Conservation (phyloP, 331 rosid species). For the Erythrophleum ivorense region DNA sequence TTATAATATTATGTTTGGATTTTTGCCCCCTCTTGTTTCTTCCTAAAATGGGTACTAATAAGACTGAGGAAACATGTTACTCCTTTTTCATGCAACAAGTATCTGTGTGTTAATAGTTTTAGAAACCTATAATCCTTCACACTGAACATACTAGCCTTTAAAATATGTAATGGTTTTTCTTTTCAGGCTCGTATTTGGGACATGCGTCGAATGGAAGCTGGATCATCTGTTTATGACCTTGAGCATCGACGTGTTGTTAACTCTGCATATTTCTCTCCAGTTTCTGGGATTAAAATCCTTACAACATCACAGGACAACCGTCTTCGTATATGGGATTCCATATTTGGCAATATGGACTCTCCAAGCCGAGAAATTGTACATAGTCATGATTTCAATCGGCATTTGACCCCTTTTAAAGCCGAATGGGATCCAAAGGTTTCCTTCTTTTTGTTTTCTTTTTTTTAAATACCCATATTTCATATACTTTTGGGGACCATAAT, state of each 20-base stretch:
- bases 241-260: conserved; percentile 82
- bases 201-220: conserved; percentile 74
- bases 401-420: conserved; percentile 92
- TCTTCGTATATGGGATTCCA: conserved; percentile 92
- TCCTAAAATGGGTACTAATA: not conserved
- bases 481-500: not conserved
- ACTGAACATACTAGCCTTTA: conserved; percentile 7
- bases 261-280: conserved; percentile 89
- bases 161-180: conserved; percentile 23
- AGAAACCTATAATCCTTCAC: not conserved
- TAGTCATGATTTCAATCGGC: conserved; percentile 88
- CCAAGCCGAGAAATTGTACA: conserved; percentile 98
- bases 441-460: not conserved
- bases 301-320: conserved; percentile 92
- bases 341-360: conserved; percentile 76
- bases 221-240: conserved; percentile 65
- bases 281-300: conserved; percentile 84
- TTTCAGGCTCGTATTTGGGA: conserved; percentile 96
- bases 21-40: not conserved
- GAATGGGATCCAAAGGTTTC: conserved; percentile 99
- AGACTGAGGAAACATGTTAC: not conserved
- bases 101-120: not conserved
- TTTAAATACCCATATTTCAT: not conserved
- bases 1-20: not conserved
- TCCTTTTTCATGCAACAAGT: not conserved